Conservation (phyloP, 768 basidiomycete genomes). For the Pleurotus salmoneostramineus region DNA sequence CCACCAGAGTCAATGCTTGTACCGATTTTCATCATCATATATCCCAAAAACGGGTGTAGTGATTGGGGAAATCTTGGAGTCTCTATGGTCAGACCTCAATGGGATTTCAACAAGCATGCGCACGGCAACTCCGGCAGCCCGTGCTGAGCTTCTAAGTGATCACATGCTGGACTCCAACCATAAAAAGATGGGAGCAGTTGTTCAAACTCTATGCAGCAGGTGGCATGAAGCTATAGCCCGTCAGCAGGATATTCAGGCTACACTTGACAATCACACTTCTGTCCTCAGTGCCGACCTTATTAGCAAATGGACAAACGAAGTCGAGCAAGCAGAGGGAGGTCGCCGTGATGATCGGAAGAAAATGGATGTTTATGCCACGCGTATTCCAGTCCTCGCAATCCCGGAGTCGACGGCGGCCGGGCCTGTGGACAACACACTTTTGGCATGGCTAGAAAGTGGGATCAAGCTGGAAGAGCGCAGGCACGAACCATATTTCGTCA, state of each 20-base stretch:
- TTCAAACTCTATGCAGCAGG: not conserved
- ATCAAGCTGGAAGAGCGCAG: no score
- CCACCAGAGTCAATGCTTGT: constrained; percentile 18
- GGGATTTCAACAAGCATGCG: not conserved
- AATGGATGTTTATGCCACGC: not conserved
- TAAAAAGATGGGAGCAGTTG: constrained; percentile 19
- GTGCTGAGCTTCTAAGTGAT: constrained; percentile 16
- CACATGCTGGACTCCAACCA: constrained; percentile 20
- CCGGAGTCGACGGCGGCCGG: not conserved
- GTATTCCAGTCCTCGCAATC: not conserved
- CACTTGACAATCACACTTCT: not conserved
- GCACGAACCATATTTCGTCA: no score
- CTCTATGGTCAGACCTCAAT: not conserved
- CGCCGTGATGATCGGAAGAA: not conserved
- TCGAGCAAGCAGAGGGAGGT: not conserved
- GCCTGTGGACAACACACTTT: not conserved
- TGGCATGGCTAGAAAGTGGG: no score
- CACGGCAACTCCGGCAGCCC: not conserved
- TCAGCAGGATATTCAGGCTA: not conserved
- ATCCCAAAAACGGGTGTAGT: not conserved
- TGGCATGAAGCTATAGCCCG: not conserved
- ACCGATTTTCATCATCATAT: constrained; percentile 15
- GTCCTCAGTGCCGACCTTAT: not conserved
- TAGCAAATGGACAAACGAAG: not conserved
- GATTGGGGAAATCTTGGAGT: not conserved